A percentile compares a stretch with the other conserved stretches of the same genome.
Evolutionary conservation across 2,329 filamentous ascomycete genomes (phyloP).

Genomic region (Scedosporium dehoogii): DNA sequence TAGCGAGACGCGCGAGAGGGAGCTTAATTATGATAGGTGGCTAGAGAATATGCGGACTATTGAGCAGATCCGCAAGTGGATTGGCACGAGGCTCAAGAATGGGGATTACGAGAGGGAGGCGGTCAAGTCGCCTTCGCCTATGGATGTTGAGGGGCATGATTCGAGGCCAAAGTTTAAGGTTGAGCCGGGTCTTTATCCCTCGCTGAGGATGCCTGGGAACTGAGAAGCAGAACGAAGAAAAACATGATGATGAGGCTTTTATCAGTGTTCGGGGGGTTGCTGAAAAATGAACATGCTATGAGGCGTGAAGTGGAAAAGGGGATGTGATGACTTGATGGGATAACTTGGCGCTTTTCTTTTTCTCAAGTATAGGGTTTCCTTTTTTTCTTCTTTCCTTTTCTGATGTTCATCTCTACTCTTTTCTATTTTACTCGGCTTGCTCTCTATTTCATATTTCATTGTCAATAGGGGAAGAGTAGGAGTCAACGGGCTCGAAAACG

Average conservation of each 20-base stretch:
- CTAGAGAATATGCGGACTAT: constrained; percentile 57
- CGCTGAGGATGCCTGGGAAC: background rate
- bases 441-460: no score
- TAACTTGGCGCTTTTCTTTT: constrained; percentile 5
- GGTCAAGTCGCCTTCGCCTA: background rate
- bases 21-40: constrained; percentile 56
- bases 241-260: background rate
- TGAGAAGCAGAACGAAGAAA: background rate
- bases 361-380: constrained; percentile 1
- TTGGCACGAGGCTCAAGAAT: constrained; percentile 44
- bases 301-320: no score
- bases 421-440: background rate
- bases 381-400: background rate
- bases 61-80: constrained; percentile 49
- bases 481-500: no score
- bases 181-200: constrained; percentile 1
- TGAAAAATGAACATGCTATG: no score
- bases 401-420: background rate
- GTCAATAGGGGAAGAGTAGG: no score
- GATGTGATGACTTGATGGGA: no score
- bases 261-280: background rate
- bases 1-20: constrained; percentile 43
- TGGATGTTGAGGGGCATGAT: background rate
- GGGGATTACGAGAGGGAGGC: constrained; percentile 2
- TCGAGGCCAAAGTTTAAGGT: background rate